These are phyloP conservation scores for Pseudogymnoascus sp. DNA, from an alignment of 2,329 filamentous ascomycete genomes.

Conservation along the genomic window DNA sequence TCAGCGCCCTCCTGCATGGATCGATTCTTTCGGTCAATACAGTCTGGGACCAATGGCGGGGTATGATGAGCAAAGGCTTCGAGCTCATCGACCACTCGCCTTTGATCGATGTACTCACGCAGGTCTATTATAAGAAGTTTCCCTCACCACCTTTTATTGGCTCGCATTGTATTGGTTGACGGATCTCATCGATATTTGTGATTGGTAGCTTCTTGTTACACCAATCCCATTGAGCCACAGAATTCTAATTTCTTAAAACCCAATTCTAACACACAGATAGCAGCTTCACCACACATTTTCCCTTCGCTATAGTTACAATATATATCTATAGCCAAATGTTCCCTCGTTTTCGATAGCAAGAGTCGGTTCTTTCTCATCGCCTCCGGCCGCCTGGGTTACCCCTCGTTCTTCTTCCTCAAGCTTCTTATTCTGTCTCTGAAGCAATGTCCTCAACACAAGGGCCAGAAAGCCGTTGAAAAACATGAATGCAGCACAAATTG, in stretches of 20 bases:
- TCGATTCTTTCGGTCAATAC: not conserved
- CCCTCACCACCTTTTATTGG: not conserved
- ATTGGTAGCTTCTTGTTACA: not conserved
- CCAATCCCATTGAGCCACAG: not conserved
- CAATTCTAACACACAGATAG: not conserved
- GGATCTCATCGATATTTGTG: not conserved
- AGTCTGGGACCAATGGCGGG: not conserved
- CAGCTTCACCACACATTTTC: not conserved
- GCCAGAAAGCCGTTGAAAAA: constrained; percentile 53
- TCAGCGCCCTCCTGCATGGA: not conserved
- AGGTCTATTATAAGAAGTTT: not conserved
- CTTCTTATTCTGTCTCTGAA: constrained; percentile 55
- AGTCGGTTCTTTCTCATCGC: not conserved
- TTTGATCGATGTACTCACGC: not conserved
- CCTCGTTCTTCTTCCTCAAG: constrained; percentile 40
- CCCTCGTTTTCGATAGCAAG: constrained; percentile 2
- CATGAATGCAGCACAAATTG: constrained; percentile 57
- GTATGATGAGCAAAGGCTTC: not conserved
- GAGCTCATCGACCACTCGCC: not conserved
- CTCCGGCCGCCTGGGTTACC: not conserved
- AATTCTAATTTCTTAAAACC: not conserved
- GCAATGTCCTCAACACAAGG: constrained; percentile 44
- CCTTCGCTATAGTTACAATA: not conserved
- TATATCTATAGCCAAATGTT: not conserved
- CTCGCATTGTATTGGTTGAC: not conserved